Base-by-base conservation (phyloP, 2,329 filamentous ascomycete species). In the Colletotrichum lini region DNA sequence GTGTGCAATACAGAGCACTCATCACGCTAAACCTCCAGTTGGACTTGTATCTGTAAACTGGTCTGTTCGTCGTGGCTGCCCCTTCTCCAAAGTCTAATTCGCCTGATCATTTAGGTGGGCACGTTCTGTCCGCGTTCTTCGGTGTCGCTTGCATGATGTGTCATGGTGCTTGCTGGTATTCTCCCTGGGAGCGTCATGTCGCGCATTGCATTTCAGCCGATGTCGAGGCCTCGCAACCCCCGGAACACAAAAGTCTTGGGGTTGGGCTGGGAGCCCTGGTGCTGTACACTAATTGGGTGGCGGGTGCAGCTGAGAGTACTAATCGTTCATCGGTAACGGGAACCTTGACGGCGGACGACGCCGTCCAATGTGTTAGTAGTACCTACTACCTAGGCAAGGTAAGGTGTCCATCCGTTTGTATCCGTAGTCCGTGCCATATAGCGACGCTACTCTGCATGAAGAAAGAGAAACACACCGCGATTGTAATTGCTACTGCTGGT, bases 1-100 rank as follows among this genome's bases (percentile, higher is more conserved):
- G 30, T 53, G 23, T n/a, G 21, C 38, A 16, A 38, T 10, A 10
- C 8, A 38, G 35, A 38, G 21, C 16, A 4, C 56, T 16, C 38
- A 45, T 21, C 18, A n/a, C 15, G 13, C 58, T 38, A 38, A 42
- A n/a, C 23, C 21, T 61, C 58, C 30, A 21, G 15, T 26, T 18
- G 59, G 15, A 15, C 56, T 40, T 53, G 40, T 26, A n/a, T n/a
- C 21, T 90, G 30, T 38, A 2, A 38, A 16, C 21, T 38, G 12
- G 38, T 35, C 38, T 53, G 44, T 38, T 18, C 65, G 50, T 53
- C 21, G 23, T 52, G 21, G 44, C 26, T n/a, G 26, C 26, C 42
- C 45, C 45, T 38, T 49, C 21, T n/a, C 30, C 53, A 53, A 63
- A 40, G 40, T 59, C 18, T 47, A 56, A 58, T 52, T 13, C 52